Base-by-base conservation (phyloP, 2,329 filamentous ascomycete genomes). In the Huntiella omanensis region DNA sequence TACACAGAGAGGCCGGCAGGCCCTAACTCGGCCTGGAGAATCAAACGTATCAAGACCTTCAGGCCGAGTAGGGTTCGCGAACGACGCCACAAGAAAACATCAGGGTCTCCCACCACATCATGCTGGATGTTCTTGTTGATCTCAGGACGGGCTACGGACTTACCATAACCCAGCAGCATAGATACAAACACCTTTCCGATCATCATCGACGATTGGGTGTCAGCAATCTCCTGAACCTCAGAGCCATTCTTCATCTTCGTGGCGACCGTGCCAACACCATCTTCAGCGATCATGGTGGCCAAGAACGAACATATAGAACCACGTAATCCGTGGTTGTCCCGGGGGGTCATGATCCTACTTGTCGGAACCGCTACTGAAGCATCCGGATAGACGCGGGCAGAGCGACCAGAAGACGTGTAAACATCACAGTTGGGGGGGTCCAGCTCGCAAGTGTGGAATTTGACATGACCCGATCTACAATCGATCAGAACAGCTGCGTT, bases 21-120 rank as follows among this genome's bases (percentile, higher is more conserved):
- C 3, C 38, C 42, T n/a, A 41, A n/a, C 36, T 17, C 38, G 1
- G 33, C 11, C 4, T 3, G 15, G 1, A 11, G 43, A 22, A 22
- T 51, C 16, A 62, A 51, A 44, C 76, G 70, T 2, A 74, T 50
- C 0, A 61, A 55, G 0, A 74, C 69, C 1, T 73, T 67, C 3
- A 77, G 46, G 0, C 75, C 57, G 0, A 77, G 58, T 71, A 71
- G 78, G 0, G 69, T 48, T 0, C 71, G 59, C 8, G 71, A 75
- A 39, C 67, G 56, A 7, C 64, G 58, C 72, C 71, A 76, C 0
- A 67, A 67, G 1, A 49, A 19, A 2, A 43, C 37, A 11, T 43
- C 41, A 1, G 49, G 42, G 2, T 52, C 49, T 59, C 62, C 73
- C 8, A 70, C 47, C 1, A 74, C 63, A 11, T 77, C 71, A 34